Conservation (phyloP, 306 rosid species). For the Cucurbita moschata region DNA sequence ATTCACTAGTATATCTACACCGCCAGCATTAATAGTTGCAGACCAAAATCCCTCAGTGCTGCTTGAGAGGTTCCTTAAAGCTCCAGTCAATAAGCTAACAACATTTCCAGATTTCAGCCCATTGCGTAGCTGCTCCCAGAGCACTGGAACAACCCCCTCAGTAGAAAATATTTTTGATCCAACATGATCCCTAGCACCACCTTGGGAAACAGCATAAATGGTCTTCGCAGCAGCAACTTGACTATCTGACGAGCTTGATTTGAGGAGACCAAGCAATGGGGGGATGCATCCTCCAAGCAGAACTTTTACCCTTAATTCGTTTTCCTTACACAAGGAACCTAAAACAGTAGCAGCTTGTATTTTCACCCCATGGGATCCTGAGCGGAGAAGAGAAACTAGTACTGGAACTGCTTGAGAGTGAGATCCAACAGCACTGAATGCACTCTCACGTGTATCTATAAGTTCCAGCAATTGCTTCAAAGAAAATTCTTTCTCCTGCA, state of each 20-base stretch:
- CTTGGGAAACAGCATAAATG: slow-evolving; percentile 93
- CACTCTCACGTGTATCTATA: slow-evolving; percentile 81
- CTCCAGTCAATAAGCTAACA: slow-evolving; percentile 83
- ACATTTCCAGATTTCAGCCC: slow-evolving; percentile 65
- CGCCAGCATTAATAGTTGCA: slow-evolving; percentile 79
- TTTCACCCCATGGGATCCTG: slow-evolving; percentile 85
- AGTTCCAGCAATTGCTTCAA: slow-evolving; percentile 75
- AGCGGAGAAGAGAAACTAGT: slow-evolving; percentile 96
- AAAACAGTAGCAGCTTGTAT: slow-evolving; percentile 91
- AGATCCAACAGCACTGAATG: slow-evolving; percentile 98
- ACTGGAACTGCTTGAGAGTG: slow-evolving; percentile 99
- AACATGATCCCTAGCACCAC: slow-evolving; percentile 81
- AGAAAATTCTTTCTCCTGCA: slow-evolving; percentile 78
- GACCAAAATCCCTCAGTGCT: slow-evolving; percentile 95
- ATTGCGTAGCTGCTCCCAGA: slow-evolving; percentile 68
- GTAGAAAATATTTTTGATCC: slow-evolving; percentile 96
- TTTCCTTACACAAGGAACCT: slow-evolving; percentile 91
- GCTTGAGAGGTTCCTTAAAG: slow-evolving; percentile 75
- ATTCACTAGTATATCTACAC: slow-evolving; percentile 75
- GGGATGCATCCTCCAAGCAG: slow-evolving; percentile 99
- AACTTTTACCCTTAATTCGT: slow-evolving; percentile 90
- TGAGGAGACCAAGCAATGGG: slow-evolving; percentile 88
- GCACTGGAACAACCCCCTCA: slow-evolving; percentile 96
- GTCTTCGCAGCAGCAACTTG: slow-evolving; percentile 95
- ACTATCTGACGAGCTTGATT: slow-evolving; percentile 78